Percentiles rank a stretch among this genome's conserved stretches.
Evolutionary conservation across 1,139 yeast genomes (phyloP).

Genomic region (Candida pseudoviswanathii): DNA sequence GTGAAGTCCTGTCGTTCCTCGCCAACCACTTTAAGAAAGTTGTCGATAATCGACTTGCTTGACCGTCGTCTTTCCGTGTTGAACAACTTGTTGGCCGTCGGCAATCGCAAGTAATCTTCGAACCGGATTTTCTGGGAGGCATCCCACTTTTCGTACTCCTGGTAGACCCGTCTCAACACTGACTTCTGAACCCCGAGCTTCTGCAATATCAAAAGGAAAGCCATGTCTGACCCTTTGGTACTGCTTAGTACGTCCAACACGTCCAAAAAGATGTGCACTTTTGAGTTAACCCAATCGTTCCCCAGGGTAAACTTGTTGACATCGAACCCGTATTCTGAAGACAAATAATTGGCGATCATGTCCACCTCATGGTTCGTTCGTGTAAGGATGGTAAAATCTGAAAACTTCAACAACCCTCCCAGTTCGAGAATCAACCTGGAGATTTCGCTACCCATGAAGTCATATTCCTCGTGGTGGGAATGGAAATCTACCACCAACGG

Average conservation of each 20-base stretch:
- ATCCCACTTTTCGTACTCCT: conserved; percentile 7
- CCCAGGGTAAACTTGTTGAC: conserved; percentile 47
- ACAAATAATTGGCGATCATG: conserved; percentile 41
- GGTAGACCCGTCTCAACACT: conserved; percentile 1
- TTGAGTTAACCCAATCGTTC: conserved; percentile 56
- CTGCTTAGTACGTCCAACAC: conserved; percentile 44
- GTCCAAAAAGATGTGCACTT: conserved; percentile 52
- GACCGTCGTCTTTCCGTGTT: background rate
- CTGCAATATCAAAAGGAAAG: conserved; percentile 31
- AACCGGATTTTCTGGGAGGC: conserved; percentile 12
- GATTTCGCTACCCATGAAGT: conserved; percentile 14
- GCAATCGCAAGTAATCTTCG: conserved; percentile 19
- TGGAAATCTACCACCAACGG: conserved; percentile 35
- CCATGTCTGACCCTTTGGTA: conserved; percentile 36
- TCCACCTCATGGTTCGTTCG: conserved; percentile 57
- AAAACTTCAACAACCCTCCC: conserved; percentile 46
- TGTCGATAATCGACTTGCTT: background rate
- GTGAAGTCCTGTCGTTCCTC: conserved; percentile 15
- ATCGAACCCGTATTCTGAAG: conserved; percentile 41
- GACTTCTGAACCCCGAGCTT: conserved; percentile 17
- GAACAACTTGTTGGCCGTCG: background rate
- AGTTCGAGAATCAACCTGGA: conserved; percentile 22
- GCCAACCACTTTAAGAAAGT: conserved; percentile 17
- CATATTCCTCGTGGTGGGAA: conserved; percentile 36
- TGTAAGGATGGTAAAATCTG: conserved; percentile 59